phyloP scores from a whole-genome alignment of 768 basidiomycete genomes.

The Auricularia sp. region DNA sequence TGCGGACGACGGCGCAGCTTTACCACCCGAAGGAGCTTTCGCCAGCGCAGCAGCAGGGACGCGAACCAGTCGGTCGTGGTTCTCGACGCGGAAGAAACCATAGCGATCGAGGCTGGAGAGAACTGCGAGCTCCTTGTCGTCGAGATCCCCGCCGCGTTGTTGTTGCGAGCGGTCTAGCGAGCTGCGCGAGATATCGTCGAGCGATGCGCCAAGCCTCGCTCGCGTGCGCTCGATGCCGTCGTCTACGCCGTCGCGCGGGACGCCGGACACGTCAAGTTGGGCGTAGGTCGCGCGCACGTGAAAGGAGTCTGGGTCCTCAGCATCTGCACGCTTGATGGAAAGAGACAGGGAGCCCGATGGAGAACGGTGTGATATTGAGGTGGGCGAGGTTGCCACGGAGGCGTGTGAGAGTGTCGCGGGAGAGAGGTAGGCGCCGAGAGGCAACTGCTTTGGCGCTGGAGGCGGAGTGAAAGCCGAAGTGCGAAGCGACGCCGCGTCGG shows the following conservation, averaged over 20 bases:
- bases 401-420: not conserved
- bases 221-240: constrained; percentile 92
- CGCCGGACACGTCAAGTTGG: constrained; percentile 78
- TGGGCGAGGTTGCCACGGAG: constrained; percentile 4
- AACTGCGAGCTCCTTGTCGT: constrained; percentile 60
- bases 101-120: constrained; percentile 87
- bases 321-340: constrained; percentile 8
- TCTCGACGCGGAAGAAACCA: constrained; percentile 76
- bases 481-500: not conserved
- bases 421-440: not conserved
- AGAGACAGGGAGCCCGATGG: constrained; percentile 4
- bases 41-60: constrained; percentile 51
- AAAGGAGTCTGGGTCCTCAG: constrained; percentile 73
- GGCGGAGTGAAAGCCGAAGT: not conserved
- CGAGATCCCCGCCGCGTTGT: constrained; percentile 46
- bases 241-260: constrained; percentile 88
- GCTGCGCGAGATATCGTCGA: constrained; percentile 21
- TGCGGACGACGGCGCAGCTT: constrained; percentile 20
- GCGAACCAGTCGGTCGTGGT: constrained; percentile 72
- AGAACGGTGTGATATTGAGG: not conserved
- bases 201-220: constrained; percentile 46
- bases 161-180: constrained; percentile 39
- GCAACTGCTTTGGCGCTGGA: not conserved
- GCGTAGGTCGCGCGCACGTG: constrained; percentile 85
- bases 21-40: constrained; percentile 42